Evolutionary conservation across 805 yeast genomes (phyloP).

Genomic region (Ogataea methanolica): DNA sequence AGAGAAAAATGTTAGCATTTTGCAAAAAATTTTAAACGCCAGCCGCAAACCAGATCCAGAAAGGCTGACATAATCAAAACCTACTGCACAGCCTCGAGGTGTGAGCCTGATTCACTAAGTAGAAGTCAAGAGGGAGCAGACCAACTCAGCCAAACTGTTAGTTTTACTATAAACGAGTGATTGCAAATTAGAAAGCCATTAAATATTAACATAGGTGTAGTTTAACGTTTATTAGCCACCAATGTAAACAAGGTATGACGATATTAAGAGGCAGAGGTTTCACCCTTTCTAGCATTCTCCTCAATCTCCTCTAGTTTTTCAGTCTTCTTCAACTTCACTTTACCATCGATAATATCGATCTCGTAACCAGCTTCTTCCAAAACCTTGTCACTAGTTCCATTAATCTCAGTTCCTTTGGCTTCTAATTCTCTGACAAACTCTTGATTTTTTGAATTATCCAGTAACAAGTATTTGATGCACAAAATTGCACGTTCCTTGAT

Average conservation of each 20-base stretch:
- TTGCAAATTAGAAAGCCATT: too few relatives aligned
- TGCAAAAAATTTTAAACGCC: background rate
- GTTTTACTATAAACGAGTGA: too few relatives aligned
- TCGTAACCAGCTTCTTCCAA: conserved; percentile 70
- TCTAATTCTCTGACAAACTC: conserved; percentile 71
- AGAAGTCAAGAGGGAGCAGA: too few relatives aligned
- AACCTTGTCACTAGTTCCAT: conserved; percentile 42
- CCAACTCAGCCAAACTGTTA: too few relatives aligned
- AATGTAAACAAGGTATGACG: background rate
- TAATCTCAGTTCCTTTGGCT: conserved; percentile 61
- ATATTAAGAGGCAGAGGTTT: background rate
- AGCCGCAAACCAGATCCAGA: too few relatives aligned
- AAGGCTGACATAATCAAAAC: too few relatives aligned
- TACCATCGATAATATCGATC: conserved; percentile 68
- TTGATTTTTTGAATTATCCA: conserved; percentile 67
- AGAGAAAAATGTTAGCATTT: too few relatives aligned
- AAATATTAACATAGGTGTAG: too few relatives aligned
- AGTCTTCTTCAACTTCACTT: conserved; percentile 46
- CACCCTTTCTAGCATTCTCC: conserved; percentile 2
- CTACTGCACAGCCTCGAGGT: too few relatives aligned
- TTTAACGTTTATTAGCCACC: too few relatives aligned
- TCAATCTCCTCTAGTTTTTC: conserved; percentile 13
- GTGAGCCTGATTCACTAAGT: too few relatives aligned
- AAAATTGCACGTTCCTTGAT: conserved; percentile 80
- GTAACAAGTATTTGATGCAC: conserved; percentile 66